Evolutionary conservation across 2,329 filamentous ascomycete genomes (phyloP).

Genomic region (Rugonectria rugulosa): DNA sequence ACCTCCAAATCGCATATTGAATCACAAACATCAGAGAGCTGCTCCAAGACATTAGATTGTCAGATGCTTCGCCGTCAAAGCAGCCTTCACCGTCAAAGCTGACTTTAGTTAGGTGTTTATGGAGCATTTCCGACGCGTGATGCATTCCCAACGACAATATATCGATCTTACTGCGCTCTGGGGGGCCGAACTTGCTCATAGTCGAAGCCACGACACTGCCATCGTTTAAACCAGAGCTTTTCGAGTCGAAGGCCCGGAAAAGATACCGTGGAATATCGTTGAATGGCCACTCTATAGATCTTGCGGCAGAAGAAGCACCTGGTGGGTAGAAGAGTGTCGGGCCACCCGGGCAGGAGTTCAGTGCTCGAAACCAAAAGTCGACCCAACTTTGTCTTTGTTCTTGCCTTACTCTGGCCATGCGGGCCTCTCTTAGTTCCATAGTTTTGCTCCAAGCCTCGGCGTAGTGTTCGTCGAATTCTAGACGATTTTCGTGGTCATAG

Average conservation of each 20-base stretch:
- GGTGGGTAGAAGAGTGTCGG: constrained; percentile 9
- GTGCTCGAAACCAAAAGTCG: not conserved
- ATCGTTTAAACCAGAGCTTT: constrained; percentile 3
- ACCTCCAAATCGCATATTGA: constrained; percentile 7
- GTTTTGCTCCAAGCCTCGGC: not conserved
- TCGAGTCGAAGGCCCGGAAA: constrained; percentile 4
- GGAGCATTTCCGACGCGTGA: not conserved
- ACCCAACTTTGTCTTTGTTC: not conserved
- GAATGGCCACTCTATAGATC: not conserved
- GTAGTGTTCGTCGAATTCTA: not conserved
- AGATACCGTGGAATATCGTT: not conserved
- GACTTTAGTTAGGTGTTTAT: not conserved
- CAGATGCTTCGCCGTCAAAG: too few species aligned
- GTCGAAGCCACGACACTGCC: not conserved
- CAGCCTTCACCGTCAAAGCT: not conserved
- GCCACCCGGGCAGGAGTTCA: not conserved
- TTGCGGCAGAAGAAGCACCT: not conserved
- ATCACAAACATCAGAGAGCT: constrained; percentile 6
- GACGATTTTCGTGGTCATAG: not conserved
- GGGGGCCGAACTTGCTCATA: not conserved
- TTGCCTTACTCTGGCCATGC: too few species aligned
- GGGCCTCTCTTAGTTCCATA: not conserved
- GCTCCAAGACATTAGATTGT: constrained; percentile 10
- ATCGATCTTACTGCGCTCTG: not conserved
- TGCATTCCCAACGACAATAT: not conserved